Conservation (phyloP, 495 filamentous ascomycete species). For the Neurospora sp. region DNA sequence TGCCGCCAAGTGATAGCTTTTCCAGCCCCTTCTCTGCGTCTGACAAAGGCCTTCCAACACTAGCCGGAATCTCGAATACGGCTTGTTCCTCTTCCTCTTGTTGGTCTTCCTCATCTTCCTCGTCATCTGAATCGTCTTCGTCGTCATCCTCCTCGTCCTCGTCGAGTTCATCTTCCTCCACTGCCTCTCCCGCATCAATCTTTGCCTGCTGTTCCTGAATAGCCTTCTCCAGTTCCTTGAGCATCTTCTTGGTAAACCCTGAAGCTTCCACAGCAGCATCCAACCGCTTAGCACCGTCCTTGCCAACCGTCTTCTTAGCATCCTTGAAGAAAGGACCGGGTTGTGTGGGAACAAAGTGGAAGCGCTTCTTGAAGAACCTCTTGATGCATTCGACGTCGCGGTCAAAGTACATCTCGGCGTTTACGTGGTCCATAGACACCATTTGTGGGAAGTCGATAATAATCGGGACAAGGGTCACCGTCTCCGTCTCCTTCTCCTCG, state of each 20-base stretch:
- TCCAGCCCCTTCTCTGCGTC: not conserved
- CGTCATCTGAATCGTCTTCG: not conserved
- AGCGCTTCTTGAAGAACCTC: constrained; percentile 79
- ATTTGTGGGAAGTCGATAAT: constrained; percentile 98
- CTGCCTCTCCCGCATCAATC: constrained; percentile 24
- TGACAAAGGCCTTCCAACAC: not conserved
- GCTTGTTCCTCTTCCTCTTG: not conserved
- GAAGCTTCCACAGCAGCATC: constrained; percentile 88
- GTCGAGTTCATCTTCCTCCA: constrained; percentile 8
- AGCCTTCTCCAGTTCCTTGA: constrained; percentile 81
- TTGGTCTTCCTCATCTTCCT: not conserved
- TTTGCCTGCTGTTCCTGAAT: constrained; percentile 54
- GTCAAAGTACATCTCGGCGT: constrained; percentile 93
- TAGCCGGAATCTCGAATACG: not conserved
- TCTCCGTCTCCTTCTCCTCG: constrained; percentile 12
- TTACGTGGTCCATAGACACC: constrained; percentile 86
- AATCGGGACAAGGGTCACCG: constrained; percentile 49
- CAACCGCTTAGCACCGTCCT: constrained; percentile 54
- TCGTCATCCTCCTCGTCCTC: constrained; percentile 7
- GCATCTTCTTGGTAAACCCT: constrained; percentile 93
- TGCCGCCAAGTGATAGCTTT: not conserved
- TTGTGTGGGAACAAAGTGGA: constrained; percentile 73
- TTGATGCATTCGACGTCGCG: constrained; percentile 92
- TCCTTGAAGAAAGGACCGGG: constrained; percentile 79
- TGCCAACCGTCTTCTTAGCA: constrained; percentile 62